phyloP scores from a whole-genome alignment of 192 early-diverging fungal genomes.

The Podila clonocystis region DNA sequence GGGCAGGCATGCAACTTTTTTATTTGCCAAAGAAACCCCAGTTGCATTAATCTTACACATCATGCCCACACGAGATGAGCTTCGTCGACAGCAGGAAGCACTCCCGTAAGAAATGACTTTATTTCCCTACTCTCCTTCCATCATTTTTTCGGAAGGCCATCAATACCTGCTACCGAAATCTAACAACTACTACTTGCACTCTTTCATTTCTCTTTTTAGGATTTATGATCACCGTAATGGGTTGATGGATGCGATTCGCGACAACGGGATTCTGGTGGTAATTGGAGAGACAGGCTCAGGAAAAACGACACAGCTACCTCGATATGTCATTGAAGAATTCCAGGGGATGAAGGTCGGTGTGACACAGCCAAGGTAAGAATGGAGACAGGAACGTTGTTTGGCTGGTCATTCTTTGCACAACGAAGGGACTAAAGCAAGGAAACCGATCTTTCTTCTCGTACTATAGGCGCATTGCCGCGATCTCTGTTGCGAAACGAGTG shows the following conservation, averaged over 20 bases:
- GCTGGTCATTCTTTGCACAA: not conserved
- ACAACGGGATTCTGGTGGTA: conserved; percentile 87
- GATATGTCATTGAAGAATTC: conserved; percentile 74
- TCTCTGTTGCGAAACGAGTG: conserved; percentile 95
- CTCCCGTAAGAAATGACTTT: conserved; percentile 22
- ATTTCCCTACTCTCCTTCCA: too few relatives aligned
- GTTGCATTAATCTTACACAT: not conserved
- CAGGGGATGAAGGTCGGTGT: conserved; percentile 64
- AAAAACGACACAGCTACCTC: conserved; percentile 91
- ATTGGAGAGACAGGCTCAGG: conserved; percentile 95
- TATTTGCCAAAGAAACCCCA: not conserved
- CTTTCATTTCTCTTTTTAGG: conserved; percentile 1
- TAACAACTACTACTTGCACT: not conserved
- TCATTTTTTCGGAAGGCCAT: not conserved
- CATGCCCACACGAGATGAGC: conserved; percentile 23
- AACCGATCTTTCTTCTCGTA: too few relatives aligned
- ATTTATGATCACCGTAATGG: conserved; percentile 44
- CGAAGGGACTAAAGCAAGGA: too few relatives aligned
- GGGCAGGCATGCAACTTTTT: too few relatives aligned
- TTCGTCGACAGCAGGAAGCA: conserved; percentile 34
- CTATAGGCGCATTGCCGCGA: conserved; percentile 81
- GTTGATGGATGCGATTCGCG: conserved; percentile 83
- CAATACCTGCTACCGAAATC: not conserved
- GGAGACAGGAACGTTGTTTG: not conserved
- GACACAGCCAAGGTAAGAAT: conserved; percentile 76